phyloP scores from a whole-genome alignment of 768 basidiomycete species.

The Lactarius sanguifluus region DNA sequence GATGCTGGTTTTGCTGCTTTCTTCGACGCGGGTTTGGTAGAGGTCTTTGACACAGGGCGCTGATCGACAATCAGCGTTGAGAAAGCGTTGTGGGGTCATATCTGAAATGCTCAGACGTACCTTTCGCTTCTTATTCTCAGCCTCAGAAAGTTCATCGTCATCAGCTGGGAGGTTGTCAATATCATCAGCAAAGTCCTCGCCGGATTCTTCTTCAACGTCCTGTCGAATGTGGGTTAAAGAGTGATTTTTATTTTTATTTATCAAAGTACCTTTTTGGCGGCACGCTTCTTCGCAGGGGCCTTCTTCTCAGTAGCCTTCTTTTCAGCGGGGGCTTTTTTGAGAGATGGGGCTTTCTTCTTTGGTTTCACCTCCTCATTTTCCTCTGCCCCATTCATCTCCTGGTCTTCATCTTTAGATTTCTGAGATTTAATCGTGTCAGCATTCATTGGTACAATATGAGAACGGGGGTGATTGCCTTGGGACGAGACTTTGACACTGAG shows the following conservation, averaged over 20 bases:
- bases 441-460: background rate
- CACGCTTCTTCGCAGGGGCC: conserved; percentile 46
- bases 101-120: conserved; percentile 37
- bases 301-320: conserved; percentile 51
- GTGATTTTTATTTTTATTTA: background rate
- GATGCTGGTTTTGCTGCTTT: conserved; percentile 21
- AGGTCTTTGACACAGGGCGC: conserved; percentile 14
- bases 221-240: conserved; percentile 16
- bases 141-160: conserved; percentile 47
- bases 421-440: conserved; percentile 7
- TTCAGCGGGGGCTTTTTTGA: conserved; percentile 40
- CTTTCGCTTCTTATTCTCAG: conserved; percentile 67
- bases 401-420: conserved; percentile 59
- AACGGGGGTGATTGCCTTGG: conserved; percentile 11
- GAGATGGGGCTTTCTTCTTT: conserved; percentile 29
- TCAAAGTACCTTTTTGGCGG: conserved; percentile 37
- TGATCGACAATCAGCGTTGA: background rate
- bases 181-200: conserved; percentile 49
- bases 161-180: conserved; percentile 46
- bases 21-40: conserved; percentile 21
- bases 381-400: conserved; percentile 41
- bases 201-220: conserved; percentile 44
- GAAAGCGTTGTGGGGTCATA: background rate
- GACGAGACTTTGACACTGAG: conserved; percentile 38
- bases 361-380: conserved; percentile 43